A percentile compares a stretch with the other conserved stretches of the same genome.
These are phyloP conservation scores for Aspergillus novofumigatus DNA, from an alignment of 2,329 filamentous ascomycete genomes.

Conservation along the genomic window DNA sequence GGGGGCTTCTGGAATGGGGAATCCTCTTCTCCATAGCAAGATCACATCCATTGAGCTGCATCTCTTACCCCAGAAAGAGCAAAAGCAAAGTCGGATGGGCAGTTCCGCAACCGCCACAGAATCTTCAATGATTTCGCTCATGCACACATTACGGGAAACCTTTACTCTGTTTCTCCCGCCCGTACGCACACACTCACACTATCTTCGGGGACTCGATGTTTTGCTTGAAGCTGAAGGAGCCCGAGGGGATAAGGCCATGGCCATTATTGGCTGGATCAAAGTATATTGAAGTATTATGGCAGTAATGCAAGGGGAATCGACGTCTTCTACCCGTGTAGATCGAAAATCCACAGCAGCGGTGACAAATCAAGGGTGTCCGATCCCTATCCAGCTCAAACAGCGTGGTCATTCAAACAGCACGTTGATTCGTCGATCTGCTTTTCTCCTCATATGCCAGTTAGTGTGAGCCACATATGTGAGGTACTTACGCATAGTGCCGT, in stretches of 20 bases:
- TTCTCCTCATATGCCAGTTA: conserved; percentile 6
- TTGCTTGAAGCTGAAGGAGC: background rate
- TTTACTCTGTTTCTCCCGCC: background rate
- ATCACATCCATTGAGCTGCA: background rate
- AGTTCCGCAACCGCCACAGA: conserved; percentile 11
- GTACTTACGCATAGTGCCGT: conserved; percentile 4
- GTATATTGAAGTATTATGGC: conserved; percentile 23
- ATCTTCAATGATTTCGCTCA: conserved; percentile 11
- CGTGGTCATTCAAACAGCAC: conserved; percentile 13
- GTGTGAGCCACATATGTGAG: background rate
- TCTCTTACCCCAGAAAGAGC: background rate
- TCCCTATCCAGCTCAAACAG: conserved; percentile 11
- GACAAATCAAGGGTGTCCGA: conserved; percentile 34
- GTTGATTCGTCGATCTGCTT: conserved; percentile 30
- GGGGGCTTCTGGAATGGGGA: background rate
- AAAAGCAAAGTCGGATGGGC: conserved; percentile 8
- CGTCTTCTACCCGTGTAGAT: conserved; percentile 31
- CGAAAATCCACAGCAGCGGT: conserved; percentile 22
- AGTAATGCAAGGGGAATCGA: conserved; percentile 33
- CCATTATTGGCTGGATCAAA: conserved; percentile 21
- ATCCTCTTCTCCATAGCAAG: background rate
- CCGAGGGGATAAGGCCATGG: background rate
- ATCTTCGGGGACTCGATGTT: background rate
- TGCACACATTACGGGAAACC: conserved; percentile 12
- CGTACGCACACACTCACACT: background rate